Conservation (phyloP, 192 early-diverging fungal species). For the Lobosporangium transversale region DNA sequence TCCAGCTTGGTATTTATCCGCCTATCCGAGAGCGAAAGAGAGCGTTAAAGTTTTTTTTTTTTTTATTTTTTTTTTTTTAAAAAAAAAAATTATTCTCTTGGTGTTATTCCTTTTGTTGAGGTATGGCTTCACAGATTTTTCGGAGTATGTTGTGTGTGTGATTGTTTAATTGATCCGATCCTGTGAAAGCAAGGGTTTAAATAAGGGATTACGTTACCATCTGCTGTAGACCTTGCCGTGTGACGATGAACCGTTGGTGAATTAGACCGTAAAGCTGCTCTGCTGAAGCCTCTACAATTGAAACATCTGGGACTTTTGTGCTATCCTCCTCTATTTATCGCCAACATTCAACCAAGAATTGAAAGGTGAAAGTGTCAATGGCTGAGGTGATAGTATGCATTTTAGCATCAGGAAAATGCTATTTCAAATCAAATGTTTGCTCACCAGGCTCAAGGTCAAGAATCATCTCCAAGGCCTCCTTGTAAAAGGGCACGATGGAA, state of each 20-base stretch:
- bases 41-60: not conserved
- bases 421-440: not conserved
- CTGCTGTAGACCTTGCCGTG: constrained; percentile 82
- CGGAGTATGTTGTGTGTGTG: too few species aligned
- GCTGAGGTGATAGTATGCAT: too few species aligned
- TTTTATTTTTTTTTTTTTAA: not conserved
- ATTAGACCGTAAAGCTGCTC: constrained; percentile 94
- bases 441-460: constrained; percentile 83
- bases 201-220: too few species aligned
- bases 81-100: too few species aligned
- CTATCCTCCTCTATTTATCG: constrained; percentile 61
- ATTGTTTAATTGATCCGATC: too few species aligned
- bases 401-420: too few species aligned
- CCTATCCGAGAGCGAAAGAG: constrained; percentile 36
- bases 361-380: too few species aligned
- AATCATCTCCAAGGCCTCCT: constrained; percentile 95
- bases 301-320: constrained; percentile 74
- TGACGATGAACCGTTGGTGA: constrained; percentile 93
- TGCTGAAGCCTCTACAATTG: constrained; percentile 84
- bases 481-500: constrained; percentile 83
- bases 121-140: too few species aligned
- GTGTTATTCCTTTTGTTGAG: too few species aligned
- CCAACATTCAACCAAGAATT: too few species aligned
- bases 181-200: too few species aligned
- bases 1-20: constrained; percentile 77